Percentiles rank a stretch among this genome's conserved stretches.
phyloP scores from a whole-genome alignment of 2,329 filamentous ascomycete species.

The Fusarium hainanense region DNA sequence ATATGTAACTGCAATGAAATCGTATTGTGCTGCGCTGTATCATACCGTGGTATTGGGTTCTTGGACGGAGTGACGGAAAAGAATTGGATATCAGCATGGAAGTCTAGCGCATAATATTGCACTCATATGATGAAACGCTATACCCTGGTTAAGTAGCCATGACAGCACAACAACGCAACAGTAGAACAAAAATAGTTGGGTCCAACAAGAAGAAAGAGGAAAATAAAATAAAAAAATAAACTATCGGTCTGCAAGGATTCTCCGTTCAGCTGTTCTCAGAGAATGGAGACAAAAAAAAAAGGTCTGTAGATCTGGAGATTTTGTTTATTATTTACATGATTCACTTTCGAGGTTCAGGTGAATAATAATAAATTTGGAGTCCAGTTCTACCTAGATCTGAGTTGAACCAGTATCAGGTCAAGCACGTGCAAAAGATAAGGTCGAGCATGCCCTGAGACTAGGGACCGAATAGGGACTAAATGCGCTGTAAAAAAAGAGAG shows the following conservation, averaged over 20 bases:
- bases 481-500: neutral
- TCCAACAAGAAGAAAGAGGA: neutral
- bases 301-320: conserved; percentile 18
- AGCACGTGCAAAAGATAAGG: conserved; percentile 25
- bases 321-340: neutral
- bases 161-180: conserved; percentile 29
- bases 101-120: conserved; percentile 32
- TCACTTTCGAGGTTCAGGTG: conserved; percentile 4
- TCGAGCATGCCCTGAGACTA: conserved; percentile 22
- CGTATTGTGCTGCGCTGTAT: neutral
- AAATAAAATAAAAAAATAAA: neutral
- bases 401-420: conserved; percentile 31
- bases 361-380: conserved; percentile 5
- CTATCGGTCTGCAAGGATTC: conserved; percentile 33
- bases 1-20: conserved; percentile 2
- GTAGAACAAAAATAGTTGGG: conserved; percentile 19
- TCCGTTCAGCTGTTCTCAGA: conserved; percentile 17
- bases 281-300: neutral
- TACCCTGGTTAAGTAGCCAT: conserved; percentile 32
- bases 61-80: conserved; percentile 2
- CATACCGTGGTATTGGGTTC: neutral
- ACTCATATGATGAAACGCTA: conserved; percentile 34
- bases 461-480: neutral
- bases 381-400: conserved; percentile 1
- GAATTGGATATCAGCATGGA: neutral